Conservation (phyloP, 768 basidiomycete species). For the Rhodotorula taiwanensis region DNA sequence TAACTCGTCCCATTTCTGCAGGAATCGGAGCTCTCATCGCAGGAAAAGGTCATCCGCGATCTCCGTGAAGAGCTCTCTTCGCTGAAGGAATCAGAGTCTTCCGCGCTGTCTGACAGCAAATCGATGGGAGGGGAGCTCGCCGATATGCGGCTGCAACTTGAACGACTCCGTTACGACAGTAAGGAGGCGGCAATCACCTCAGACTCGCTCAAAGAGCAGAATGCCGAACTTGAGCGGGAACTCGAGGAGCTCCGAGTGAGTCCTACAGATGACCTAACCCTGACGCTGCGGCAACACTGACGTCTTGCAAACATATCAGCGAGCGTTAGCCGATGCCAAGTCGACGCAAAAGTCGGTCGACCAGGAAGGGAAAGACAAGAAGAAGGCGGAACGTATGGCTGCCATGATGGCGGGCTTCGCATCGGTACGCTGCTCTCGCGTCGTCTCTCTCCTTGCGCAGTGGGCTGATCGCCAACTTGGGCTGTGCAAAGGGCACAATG, state of each 20-base stretch:
- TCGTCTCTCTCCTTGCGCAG: too few species aligned
- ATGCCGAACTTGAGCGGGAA: constrained; percentile 73
- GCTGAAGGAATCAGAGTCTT: constrained; percentile 62
- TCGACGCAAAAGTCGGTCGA: constrained; percentile 72
- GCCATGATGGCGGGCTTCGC: constrained; percentile 99
- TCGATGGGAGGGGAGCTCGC: constrained; percentile 85
- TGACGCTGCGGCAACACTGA: too few species aligned
- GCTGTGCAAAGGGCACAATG: too few species aligned
- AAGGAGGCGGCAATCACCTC: constrained; percentile 88
- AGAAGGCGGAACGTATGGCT: constrained; percentile 98
- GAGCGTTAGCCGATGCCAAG: constrained; percentile 64
- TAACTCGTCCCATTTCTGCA: constrained; percentile 28
- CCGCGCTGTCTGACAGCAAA: constrained; percentile 66
- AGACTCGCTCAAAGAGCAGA: constrained; percentile 93
- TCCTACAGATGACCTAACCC: not conserved
- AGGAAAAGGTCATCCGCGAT: constrained; percentile 80
- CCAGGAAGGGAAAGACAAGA: constrained; percentile 95
- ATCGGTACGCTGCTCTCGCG: constrained; percentile 54
- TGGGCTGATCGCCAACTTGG: too few species aligned
- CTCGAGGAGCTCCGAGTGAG: constrained; percentile 68
- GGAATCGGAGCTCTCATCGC: constrained; percentile 69
- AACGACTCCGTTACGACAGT: constrained; percentile 88
- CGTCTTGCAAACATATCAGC: constrained; percentile 52
- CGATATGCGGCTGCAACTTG: constrained; percentile 83
- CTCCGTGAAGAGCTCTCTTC: constrained; percentile 79